These are phyloP conservation scores for Tricholomella constricta DNA, from an alignment of 768 basidiomycete genomes.

Conservation along the genomic window DNA sequence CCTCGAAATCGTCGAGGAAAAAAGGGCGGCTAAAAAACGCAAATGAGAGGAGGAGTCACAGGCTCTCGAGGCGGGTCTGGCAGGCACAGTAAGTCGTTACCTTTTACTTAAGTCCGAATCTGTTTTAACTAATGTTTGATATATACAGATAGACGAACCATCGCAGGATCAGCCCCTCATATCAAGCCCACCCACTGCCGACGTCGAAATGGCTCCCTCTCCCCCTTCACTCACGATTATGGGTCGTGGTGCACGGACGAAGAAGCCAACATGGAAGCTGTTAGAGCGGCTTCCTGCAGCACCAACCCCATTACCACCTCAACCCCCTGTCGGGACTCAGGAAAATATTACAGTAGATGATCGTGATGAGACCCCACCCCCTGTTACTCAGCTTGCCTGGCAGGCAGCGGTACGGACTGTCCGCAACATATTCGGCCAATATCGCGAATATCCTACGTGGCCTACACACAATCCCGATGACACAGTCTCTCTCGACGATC, in stretches of 20 bases:
- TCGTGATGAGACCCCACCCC: slow-evolving; percentile 1
- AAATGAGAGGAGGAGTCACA: neutral
- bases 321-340: neutral
- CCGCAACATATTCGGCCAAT: slow-evolving; percentile 9
- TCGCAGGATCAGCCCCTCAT: neutral
- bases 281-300: slow-evolving; percentile 16
- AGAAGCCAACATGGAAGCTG: slow-evolving; percentile 20
- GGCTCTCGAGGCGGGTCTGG: neutral
- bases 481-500: neutral
- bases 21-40: neutral
- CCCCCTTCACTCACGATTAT: neutral
- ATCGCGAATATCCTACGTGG: slow-evolving; percentile 12
- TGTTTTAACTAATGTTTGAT: too few species aligned
- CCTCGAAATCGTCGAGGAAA: neutral
- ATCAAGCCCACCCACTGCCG: neutral
- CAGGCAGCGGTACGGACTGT: neutral
- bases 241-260: slow-evolving; percentile 9
- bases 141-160: neutral
- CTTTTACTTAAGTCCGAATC: neutral
- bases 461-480: slow-evolving; percentile 17
- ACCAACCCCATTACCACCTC: neutral
- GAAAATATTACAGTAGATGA: neutral
- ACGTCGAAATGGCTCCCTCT: neutral
- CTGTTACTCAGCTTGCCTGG: neutral
- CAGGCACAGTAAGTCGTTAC: neutral